phyloP scores from a whole-genome alignment of 2,329 filamentous ascomycete genomes.

The Chalara sp. region DNA sequence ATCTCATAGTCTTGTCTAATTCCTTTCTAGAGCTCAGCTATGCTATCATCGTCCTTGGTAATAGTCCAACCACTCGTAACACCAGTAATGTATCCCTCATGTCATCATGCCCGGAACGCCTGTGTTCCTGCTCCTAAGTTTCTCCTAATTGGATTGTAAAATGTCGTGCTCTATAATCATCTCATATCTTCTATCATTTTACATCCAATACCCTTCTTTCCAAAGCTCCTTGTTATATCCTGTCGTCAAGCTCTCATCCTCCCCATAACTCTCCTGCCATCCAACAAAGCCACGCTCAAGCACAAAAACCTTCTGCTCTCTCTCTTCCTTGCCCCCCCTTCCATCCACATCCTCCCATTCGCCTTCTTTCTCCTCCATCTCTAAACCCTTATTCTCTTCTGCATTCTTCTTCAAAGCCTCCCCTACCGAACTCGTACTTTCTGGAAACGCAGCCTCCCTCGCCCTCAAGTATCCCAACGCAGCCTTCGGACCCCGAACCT shows the following conservation, averaged over 20 bases:
- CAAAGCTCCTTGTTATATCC: conserved; percentile 81
- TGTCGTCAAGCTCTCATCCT: conserved; percentile 75
- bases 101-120: too few relatives aligned
- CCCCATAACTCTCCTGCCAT: conserved; percentile 82
- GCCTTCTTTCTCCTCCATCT: conserved; percentile 28
- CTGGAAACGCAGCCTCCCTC: conserved; percentile 43
- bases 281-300: conserved; percentile 77
- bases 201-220: conserved; percentile 34
- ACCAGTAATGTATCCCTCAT: too few relatives aligned
- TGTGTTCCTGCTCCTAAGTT: too few relatives aligned
- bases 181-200: neutral
- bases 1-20: too few relatives aligned
- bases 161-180: too few relatives aligned
- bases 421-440: conserved; percentile 13
- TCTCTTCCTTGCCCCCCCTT: conserved; percentile 19
- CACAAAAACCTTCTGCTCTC: conserved; percentile 68
- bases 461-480: conserved; percentile 75
- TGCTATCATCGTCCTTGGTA: too few relatives aligned
- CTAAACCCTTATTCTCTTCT: conserved; percentile 17
- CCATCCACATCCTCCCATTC: conserved; percentile 19
- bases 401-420: conserved; percentile 15
- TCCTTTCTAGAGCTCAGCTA: too few relatives aligned
- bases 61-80: too few relatives aligned
- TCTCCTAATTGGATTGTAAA: too few relatives aligned
- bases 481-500: conserved; percentile 81